Percentiles rank a stretch among this genome's conserved stretches.
Conservation (phyloP, 139 green algal species). For the Microglena sp. region DNA sequence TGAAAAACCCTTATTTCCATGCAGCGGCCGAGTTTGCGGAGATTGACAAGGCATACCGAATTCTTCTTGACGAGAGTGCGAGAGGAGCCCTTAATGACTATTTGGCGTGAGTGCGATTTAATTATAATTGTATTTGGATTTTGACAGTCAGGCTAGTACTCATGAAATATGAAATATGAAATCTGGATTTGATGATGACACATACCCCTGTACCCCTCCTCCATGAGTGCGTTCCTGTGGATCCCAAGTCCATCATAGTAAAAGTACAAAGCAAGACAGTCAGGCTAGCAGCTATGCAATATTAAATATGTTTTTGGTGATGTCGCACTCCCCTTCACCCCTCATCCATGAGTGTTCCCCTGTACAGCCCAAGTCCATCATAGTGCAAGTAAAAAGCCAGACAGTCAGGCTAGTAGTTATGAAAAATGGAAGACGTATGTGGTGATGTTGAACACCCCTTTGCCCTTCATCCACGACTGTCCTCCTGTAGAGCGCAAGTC, state of each 20-base stretch:
- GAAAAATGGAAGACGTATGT: too few species aligned
- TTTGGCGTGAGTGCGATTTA: constrained; percentile 39
- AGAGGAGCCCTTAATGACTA: constrained; percentile 58
- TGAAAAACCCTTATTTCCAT: neutral
- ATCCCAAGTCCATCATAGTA: too few species aligned
- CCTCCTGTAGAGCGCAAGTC: neutral
- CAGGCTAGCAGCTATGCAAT: too few species aligned
- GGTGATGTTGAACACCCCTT: neutral
- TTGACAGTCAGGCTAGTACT: neutral
- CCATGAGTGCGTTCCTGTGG: neutral
- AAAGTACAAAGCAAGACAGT: too few species aligned
- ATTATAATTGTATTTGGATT: neutral
- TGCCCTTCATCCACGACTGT: too few species aligned
- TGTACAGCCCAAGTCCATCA: neutral
- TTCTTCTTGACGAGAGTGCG: constrained; percentile 61
- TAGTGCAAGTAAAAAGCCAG: neutral
- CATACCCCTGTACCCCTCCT: neutral
- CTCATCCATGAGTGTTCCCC: too few species aligned
- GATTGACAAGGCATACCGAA: constrained; percentile 75
- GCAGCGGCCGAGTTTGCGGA: constrained; percentile 67
- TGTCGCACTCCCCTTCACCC: too few species aligned
- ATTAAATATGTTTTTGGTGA: too few species aligned
- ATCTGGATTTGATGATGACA: neutral
- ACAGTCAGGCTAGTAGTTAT: neutral
- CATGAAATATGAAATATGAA: neutral